Base-by-base conservation (phyloP, 75 land plant species). In the Sequoiadendron giganteum region DNA sequence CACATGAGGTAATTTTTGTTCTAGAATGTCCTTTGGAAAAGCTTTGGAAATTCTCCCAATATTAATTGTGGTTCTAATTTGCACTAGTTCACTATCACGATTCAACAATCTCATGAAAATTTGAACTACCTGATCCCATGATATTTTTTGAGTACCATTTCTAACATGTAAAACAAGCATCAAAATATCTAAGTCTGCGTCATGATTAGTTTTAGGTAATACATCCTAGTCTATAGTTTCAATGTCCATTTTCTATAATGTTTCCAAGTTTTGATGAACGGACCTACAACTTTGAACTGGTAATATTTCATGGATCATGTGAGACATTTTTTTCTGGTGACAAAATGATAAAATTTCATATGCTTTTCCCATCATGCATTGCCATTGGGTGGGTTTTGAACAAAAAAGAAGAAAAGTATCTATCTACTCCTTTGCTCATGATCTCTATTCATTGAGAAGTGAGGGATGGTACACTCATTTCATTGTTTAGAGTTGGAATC, bases 1-100 rank as follows among this genome's bases (percentile, higher is more conserved):
- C 54, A 90, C 68, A 28, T 79, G 25, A 34, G 89, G 91, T 14
- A 90, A 47, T 13, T 39, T 34, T 39, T 52, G 58, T 32, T 36
- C 75, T 42, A 90, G 28, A 54, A 49, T 48, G 38, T 58, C 3
- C 2, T 86, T 87, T 9, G 91, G 89, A 8, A 86, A 54, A 21
- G 15, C 10, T 34, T 87, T 88, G 2, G 89, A 81, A 18, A 86
- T 40, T 25, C 87, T 86, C 18, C 85, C 91, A 21, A 90, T 88
- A 55, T 49, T 9, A 13, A 89, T 32, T 43, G 78, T 86, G 77
- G 88, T 88, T 79, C 55, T 89, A n/a, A 79, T 52, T 47, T 75
- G 76, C 19, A 42, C 48, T 16, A 75, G 25, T 75, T 86, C 87
- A 13, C 11, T n/a, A 65, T 80, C 47, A 19, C 21, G 43, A 13